phyloP scores from a whole-genome alignment of 768 basidiomycete genomes.

The Leccinum uliginosum region DNA sequence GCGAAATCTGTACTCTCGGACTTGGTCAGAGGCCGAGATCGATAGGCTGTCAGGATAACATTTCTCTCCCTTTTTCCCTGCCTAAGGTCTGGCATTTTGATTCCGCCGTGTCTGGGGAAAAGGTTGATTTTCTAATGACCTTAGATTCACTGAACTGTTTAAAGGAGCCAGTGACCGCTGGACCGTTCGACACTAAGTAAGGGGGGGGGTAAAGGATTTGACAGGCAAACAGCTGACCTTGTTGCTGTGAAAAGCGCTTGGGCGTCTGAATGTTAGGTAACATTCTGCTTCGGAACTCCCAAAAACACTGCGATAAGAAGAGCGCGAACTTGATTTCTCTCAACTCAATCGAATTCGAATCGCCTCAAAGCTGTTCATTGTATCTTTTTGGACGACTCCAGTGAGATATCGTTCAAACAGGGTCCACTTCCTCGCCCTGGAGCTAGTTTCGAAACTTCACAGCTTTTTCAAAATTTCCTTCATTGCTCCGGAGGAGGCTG shows the following conservation, averaged over 20 bases:
- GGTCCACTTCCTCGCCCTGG: neutral
- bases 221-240: neutral
- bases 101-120: neutral
- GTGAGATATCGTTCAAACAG: neutral
- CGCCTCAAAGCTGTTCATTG: neutral
- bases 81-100: neutral
- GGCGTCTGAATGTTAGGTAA: neutral
- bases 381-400: neutral
- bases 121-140: neutral
- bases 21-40: neutral
- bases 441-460: neutral
- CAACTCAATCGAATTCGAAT: neutral
- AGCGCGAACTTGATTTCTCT: neutral
- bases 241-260: neutral
- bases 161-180: neutral
- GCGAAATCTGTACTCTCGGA: neutral
- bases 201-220: neutral
- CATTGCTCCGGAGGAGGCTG: neutral
- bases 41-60: neutral
- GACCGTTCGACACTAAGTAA: neutral
- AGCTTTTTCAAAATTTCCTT: neutral
- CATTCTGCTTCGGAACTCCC: neutral
- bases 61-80: neutral
- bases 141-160: neutral
- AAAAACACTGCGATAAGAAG: neutral